Evolutionary conservation across 352 stramenopile genomes (phyloP).

Genomic region (Thalassiosira mediterranea): DNA sequence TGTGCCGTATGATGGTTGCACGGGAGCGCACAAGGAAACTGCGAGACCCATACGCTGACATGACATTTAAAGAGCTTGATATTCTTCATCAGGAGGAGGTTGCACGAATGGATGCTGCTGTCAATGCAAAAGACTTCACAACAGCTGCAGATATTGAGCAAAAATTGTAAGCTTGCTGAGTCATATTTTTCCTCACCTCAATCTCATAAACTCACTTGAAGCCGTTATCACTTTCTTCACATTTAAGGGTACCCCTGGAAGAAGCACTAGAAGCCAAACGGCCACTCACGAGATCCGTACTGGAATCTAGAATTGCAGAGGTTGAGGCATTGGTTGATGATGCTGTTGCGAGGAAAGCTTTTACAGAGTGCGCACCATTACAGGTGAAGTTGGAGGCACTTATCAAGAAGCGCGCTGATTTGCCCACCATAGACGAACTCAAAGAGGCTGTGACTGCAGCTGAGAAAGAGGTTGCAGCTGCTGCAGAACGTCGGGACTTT

Average conservation of each 20-base stretch:
- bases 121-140: slow-evolving; percentile 78
- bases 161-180: slow-evolving; percentile 62
- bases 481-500: slow-evolving; percentile 73
- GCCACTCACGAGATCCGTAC: slow-evolving; percentile 66
- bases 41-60: slow-evolving; percentile 72
- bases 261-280: slow-evolving; percentile 68
- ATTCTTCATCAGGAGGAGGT: slow-evolving; percentile 60
- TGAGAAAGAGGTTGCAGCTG: slow-evolving; percentile 65
- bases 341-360: slow-evolving; percentile 73
- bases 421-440: slow-evolving; percentile 80
- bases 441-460: slow-evolving; percentile 60
- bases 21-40: slow-evolving; percentile 45
- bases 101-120: slow-evolving; percentile 63
- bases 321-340: slow-evolving; percentile 68
- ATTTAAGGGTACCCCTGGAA: slow-evolving; percentile 54
- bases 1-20: slow-evolving; percentile 53
- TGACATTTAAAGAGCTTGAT: slow-evolving; percentile 78
- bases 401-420: slow-evolving; percentile 59
- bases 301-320: slow-evolving; percentile 72
- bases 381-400: slow-evolving; percentile 78
- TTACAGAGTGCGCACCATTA: slow-evolving; percentile 68
- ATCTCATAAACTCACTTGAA: slow-evolving; percentile 18
- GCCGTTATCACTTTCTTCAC: slow-evolving; percentile 8
- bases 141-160: slow-evolving; percentile 70
- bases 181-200: slow-evolving; percentile 5